Conservation (phyloP, 257 asterid genomes). For the Hygrophila difformis region DNA sequence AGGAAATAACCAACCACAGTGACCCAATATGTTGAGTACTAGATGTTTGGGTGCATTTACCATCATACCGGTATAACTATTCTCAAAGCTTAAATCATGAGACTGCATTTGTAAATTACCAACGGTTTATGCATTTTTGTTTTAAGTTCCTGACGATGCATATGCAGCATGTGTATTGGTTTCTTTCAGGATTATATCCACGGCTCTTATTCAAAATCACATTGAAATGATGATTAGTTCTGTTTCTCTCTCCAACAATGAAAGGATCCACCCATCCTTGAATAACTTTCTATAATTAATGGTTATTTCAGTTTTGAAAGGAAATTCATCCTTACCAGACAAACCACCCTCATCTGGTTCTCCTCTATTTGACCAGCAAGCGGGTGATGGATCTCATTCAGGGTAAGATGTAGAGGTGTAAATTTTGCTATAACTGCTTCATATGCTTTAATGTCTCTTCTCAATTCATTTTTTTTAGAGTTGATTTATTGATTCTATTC, state of each 20-base stretch:
- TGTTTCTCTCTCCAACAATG: too few relatives aligned
- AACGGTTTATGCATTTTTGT: conserved; percentile 2
- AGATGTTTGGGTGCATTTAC: too few relatives aligned
- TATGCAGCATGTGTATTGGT: background rate
- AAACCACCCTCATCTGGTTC: conserved; percentile 62
- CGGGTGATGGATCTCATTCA: conserved; percentile 58
- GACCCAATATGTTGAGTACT: too few relatives aligned
- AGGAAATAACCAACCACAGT: background rate
- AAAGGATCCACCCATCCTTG: too few relatives aligned
- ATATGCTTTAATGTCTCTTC: background rate
- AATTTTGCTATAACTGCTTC: conserved; percentile 1
- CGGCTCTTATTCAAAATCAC: background rate
- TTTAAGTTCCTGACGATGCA: background rate
- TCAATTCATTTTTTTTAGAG: too few relatives aligned
- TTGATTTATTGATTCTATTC: background rate
- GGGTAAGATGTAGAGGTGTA: conserved; percentile 50
- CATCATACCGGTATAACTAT: too few relatives aligned
- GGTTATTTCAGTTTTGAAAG: conserved; percentile 77
- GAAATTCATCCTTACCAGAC: conserved; percentile 77
- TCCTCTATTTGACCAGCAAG: conserved; percentile 54
- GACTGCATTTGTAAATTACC: conserved; percentile 5
- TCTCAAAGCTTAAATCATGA: background rate
- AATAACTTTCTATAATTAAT: conserved; percentile 8
- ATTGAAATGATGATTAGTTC: too few relatives aligned
- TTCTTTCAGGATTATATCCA: conserved; percentile 2